phyloP scores from a whole-genome alignment of 345 rosid genomes.

The Boechera stricta region DNA sequence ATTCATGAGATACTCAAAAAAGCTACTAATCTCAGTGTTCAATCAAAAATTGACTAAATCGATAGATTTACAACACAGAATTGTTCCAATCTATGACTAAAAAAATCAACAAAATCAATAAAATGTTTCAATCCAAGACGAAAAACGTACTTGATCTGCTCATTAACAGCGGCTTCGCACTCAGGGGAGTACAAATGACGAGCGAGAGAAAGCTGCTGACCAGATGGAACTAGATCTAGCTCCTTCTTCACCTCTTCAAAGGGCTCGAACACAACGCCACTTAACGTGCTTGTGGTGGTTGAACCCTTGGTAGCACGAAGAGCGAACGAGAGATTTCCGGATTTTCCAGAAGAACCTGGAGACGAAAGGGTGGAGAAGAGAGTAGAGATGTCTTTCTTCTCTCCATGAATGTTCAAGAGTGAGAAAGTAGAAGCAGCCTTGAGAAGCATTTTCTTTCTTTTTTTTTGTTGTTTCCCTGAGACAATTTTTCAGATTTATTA shows the following conservation, averaged over 20 bases:
- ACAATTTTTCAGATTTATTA: neutral
- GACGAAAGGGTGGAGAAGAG: constrained; percentile 36
- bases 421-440: constrained; percentile 55
- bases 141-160: constrained; percentile 74
- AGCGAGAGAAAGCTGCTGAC: constrained; percentile 62
- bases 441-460: constrained; percentile 51
- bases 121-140: neutral
- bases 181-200: constrained; percentile 62
- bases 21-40: neutral
- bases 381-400: constrained; percentile 31
- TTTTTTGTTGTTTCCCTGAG: neutral
- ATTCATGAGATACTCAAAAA: neutral
- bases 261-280: constrained; percentile 59
- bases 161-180: constrained; percentile 73
- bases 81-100: neutral
- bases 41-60: neutral
- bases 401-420: constrained; percentile 44
- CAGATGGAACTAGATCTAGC: constrained; percentile 57
- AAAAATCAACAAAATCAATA: no score
- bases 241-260: constrained; percentile 81
- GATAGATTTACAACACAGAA: neutral
- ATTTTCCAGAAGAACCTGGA: constrained; percentile 27
- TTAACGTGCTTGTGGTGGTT: constrained; percentile 8
- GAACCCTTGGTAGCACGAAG: constrained; percentile 37
- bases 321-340: constrained; percentile 35